These are phyloP conservation scores for Raffaelea deltoideospora DNA, from an alignment of 2,329 filamentous ascomycete species.

Conservation along the genomic window DNA sequence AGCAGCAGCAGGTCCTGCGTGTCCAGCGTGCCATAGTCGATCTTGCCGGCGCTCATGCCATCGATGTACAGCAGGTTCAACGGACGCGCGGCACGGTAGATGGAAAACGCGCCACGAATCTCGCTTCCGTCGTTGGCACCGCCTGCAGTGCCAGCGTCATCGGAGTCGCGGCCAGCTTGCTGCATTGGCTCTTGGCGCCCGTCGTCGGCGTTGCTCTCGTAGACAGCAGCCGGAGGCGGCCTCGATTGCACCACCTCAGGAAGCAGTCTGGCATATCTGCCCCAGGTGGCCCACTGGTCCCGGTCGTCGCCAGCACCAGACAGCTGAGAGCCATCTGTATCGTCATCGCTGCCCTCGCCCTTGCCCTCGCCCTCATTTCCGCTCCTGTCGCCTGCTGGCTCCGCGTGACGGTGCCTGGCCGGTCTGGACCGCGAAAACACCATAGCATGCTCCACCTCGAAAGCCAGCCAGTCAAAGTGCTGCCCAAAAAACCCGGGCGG, in stretches of 20 bases:
- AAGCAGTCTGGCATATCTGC: too few relatives aligned
- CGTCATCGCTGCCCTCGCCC: too few relatives aligned
- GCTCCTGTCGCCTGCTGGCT: too few relatives aligned
- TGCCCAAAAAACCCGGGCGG: slow-evolving; percentile 23
- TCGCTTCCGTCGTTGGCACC: too few relatives aligned
- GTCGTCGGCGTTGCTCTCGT: not conserved
- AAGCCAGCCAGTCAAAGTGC: slow-evolving; percentile 54
- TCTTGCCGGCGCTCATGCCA: slow-evolving; percentile 54
- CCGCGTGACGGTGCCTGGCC: too few relatives aligned
- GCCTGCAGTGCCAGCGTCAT: too few relatives aligned
- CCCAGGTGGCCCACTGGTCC: too few relatives aligned
- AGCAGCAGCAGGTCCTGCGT: slow-evolving; percentile 46
- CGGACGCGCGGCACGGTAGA: slow-evolving; percentile 41
- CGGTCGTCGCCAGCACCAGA: too few relatives aligned
- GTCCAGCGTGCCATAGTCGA: slow-evolving; percentile 49
- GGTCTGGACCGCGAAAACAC: slow-evolving; percentile 35
- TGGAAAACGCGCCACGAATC: slow-evolving; percentile 58
- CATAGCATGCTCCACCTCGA: slow-evolving; percentile 60
- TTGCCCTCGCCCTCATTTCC: too few relatives aligned
- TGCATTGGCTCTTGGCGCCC: not conserved
- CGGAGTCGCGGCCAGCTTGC: not conserved
- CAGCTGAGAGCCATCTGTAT: too few relatives aligned
- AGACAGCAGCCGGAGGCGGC: not conserved
- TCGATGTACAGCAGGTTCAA: slow-evolving; percentile 54
- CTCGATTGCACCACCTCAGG: too few relatives aligned